Base-by-base conservation (phyloP, 1,284 basidiomycete species). In the Ceratobasidium papillatum region DNA sequence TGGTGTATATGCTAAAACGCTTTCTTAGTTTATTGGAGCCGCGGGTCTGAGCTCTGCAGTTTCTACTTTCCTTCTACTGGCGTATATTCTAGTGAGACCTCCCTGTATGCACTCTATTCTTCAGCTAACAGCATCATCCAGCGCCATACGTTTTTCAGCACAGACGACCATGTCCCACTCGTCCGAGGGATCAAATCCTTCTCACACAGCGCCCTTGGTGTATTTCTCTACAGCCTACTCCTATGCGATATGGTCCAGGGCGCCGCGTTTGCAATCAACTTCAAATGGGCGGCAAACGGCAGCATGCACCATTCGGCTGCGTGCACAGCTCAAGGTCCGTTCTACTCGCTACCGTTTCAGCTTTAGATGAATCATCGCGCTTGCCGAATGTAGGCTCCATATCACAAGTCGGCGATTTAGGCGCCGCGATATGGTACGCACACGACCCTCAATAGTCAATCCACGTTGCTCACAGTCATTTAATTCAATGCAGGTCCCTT, bases 401-500 rank as follows among this genome's bases (percentile, higher is more conserved):
- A 41, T 68, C 65, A 1, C 49, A 68, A 41, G 65, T 68, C 3
- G 65, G 65, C 7, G 65, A 68, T 56, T n/a, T 51, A 14, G 65
- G 65, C 25, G 65, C 65, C 14, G 65, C 65, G 2, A 68, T 68
- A 34, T 68, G 65, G 65, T 68, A 54, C 27, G 65, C 34, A 56
- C 27, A 14, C 17, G 3, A 41, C 34, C 19, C 19, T 51, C 3
- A n/a, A 9, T 3, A 36, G 47, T 27, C 3, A 41, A 47, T 2
- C 25, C 36, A n/a, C 41, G 1, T 4, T 12, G 36, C 12, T 41
- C 8, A 52, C 25, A 4, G 8, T 22, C 5, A 30, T 36, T 30
- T 22, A 12, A 30, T 36, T 30, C 19, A 59, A 59, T 52, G 1
- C 36, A 68, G 65, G 65, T 68, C 65, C 4, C 65, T 68, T 30